Conservation (phyloP, 192 early-diverging fungal genomes). For the Pilobolus umbonatus region DNA sequence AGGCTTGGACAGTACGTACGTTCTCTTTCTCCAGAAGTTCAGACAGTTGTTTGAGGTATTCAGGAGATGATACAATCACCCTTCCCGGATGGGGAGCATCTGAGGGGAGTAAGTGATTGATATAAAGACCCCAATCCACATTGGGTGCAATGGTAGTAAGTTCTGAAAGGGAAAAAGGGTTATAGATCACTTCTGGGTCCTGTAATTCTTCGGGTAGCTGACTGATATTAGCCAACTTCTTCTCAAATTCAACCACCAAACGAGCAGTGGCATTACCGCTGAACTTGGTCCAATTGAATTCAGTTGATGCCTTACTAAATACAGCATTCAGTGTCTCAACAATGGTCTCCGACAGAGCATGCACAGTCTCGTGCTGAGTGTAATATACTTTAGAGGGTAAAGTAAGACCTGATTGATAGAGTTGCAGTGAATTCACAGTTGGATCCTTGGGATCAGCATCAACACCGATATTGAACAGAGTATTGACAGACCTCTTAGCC, state of each 20-base stretch:
- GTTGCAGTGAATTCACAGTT: constrained; percentile 40
- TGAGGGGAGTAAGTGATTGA: constrained; percentile 25
- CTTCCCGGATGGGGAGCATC: constrained; percentile 20
- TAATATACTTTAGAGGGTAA: constrained; percentile 67
- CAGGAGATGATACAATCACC: constrained; percentile 25
- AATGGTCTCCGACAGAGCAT: constrained; percentile 35
- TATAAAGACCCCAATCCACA: constrained; percentile 36
- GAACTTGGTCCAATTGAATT: constrained; percentile 10
- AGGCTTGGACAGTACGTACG: constrained; percentile 36
- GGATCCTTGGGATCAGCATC: constrained; percentile 57
- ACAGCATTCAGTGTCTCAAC: constrained; percentile 42
- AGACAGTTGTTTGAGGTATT: constrained; percentile 32
- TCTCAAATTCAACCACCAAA: constrained; percentile 59
- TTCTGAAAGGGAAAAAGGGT: constrained; percentile 35
- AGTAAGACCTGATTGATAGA: constrained; percentile 56
- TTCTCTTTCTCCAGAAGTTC: constrained; percentile 35
- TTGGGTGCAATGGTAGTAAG: constrained; percentile 25
- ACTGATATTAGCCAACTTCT: constrained; percentile 47
- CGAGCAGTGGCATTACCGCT: constrained; percentile 33
- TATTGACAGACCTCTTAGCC: constrained; percentile 14
- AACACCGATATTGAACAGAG: constrained; percentile 49
- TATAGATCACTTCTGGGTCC: constrained; percentile 49
- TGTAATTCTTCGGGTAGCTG: constrained; percentile 38
- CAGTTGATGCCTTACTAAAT: neutral
- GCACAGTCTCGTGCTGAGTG: constrained; percentile 40